Base-by-base conservation (phyloP, 371 early-diverging fungal species). In the Smittium mucronatum region DNA sequence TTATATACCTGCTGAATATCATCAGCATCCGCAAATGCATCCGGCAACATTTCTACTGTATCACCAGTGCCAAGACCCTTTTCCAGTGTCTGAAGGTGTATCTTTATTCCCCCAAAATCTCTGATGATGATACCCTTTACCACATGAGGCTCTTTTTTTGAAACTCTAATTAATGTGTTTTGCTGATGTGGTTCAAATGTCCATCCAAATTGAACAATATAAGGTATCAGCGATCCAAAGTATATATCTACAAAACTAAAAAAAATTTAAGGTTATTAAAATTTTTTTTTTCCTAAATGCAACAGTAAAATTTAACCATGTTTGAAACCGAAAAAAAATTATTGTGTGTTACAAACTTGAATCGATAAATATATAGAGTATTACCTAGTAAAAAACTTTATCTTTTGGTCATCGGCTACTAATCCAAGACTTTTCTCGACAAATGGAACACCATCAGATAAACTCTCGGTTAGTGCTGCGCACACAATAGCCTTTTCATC, bases 101-200 rank as follows among this genome's bases (percentile, higher is more conserved):
- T 82, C 75, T 83, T 86, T 58, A 88, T 76, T 36, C 90, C 90
- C 73, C 90, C 90, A 81, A 87, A 89, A 74, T 89, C 89, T 64
- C 89, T 86, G 64, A 85, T 81, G 16, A 85, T 79, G 74, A 89
- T 88, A 28, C 88, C 88, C 64, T 76, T 76, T 21, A 88, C 75
- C 59, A 81, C 71, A 36, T 85, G 84, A 0, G 85, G 82, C 26
- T 29, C 31, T 61, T 61, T 29, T 31, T 61, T 61, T 31, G 32
- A 8, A 2, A 89, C 83, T 26, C 88, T 80, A 33, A 85, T 80
- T 69, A 88, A 71, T 16, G 80, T 83, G 72, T 89, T 89, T 71
- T 89, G 90, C 15, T 82, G 83, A 71, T 89, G 90, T 8, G 87
- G 83, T 73, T 89, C 90, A 71, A 87, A 89, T 1, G 88, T 84